phyloP scores from a whole-genome alignment of 805 yeast species.

The Suhomyces kilbournensis region DNA sequence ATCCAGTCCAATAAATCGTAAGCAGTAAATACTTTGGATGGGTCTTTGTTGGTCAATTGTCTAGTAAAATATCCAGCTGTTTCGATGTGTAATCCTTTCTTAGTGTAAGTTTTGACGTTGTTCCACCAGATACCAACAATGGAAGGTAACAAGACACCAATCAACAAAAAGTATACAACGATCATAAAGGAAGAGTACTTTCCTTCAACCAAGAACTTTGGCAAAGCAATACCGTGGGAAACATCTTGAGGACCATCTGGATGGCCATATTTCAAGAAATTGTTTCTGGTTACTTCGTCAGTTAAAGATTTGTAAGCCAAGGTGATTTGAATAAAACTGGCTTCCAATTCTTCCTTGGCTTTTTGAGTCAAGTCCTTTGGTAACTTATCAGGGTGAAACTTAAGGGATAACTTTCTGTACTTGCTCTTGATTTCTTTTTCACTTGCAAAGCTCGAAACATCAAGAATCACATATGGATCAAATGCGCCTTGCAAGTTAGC shows the following conservation, averaged over 20 bases:
- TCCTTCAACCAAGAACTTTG: constrained; percentile 85
- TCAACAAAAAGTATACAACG: constrained; percentile 59
- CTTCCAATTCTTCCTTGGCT: constrained; percentile 61
- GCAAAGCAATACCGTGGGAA: constrained; percentile 92
- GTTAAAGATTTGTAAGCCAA: constrained; percentile 95
- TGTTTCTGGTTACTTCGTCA: constrained; percentile 79
- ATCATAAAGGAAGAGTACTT: constrained; percentile 65
- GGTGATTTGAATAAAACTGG: constrained; percentile 72
- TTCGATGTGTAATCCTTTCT: constrained; percentile 73
- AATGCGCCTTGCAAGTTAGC: constrained; percentile 53
- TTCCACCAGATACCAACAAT: constrained; percentile 91
- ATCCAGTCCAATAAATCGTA: constrained; percentile 58
- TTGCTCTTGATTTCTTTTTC: constrained; percentile 78
- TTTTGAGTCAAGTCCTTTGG: constrained; percentile 58
- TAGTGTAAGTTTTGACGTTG: constrained; percentile 73
- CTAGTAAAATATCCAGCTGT: constrained; percentile 82
- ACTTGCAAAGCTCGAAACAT: constrained; percentile 60
- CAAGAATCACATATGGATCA: constrained; percentile 90
- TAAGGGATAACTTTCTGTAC: constrained; percentile 82
- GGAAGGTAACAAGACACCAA: constrained; percentile 77
- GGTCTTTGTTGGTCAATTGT: constrained; percentile 68
- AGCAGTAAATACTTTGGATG: constrained; percentile 61
- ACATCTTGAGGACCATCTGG: constrained; percentile 97
- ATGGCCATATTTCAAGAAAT: constrained; percentile 85
- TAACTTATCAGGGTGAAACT: constrained; percentile 92